Conservation (phyloP, 2,329 filamentous ascomycete species). For the Fusarium cicatricum region DNA sequence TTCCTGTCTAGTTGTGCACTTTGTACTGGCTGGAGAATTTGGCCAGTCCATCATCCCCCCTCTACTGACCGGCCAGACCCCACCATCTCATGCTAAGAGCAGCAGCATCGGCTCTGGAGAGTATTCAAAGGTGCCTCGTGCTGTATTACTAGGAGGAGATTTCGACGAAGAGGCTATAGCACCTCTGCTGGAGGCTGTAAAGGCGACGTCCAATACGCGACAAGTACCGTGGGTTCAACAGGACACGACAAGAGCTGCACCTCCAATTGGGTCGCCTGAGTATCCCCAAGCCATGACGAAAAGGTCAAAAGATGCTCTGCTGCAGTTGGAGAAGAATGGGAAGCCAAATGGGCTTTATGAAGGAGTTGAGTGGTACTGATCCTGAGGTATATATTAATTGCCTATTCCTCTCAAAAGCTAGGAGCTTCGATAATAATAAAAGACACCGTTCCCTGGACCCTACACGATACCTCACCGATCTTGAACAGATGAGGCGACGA, state of each 20-base stretch:
- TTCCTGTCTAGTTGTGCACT: constrained; percentile 17
- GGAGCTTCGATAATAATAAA: too few species aligned
- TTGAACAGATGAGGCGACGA: too few species aligned
- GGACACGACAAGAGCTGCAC: constrained; percentile 7
- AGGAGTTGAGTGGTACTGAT: constrained; percentile 25
- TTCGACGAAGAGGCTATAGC: constrained; percentile 20
- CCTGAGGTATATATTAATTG: not conserved
- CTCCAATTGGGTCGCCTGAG: constrained; percentile 18
- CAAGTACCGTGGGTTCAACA: constrained; percentile 22
- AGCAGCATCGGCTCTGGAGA: constrained; percentile 19
- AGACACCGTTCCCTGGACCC: too few species aligned
- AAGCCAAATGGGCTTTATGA: constrained; percentile 15
- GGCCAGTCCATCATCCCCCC: constrained; percentile 16
- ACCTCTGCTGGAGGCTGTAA: constrained; percentile 2
- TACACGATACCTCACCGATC: too few species aligned
- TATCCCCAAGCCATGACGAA: constrained; percentile 19
- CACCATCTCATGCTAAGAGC: not conserved
- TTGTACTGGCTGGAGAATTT: constrained; percentile 20
- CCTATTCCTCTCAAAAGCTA: too few species aligned
- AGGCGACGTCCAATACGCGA: not conserved
- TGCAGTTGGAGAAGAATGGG: constrained; percentile 1
- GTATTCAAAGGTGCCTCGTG: not conserved
- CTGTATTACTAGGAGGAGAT: constrained; percentile 13
- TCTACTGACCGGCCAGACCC: not conserved
- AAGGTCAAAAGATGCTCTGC: constrained; percentile 24